Base-by-base conservation (phyloP, 768 basidiomycete genomes). In the Pulveroboletus ravenelii region DNA sequence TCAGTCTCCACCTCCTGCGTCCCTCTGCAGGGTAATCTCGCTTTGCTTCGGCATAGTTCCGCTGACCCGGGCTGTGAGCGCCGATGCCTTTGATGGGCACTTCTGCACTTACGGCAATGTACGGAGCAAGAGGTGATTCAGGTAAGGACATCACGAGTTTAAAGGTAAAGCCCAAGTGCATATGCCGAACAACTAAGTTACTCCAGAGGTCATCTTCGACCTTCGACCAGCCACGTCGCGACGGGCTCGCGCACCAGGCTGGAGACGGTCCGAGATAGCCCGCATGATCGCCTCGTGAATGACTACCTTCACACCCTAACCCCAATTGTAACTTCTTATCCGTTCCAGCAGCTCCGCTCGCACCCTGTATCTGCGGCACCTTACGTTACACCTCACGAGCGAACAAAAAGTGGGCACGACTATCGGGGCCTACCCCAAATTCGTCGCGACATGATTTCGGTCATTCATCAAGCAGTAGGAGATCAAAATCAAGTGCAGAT, bases 1-100 rank as follows among this genome's bases (percentile, higher is more conserved):
- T 76, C 50, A 85, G 63, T 48, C 72, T 72, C 78, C 78, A 78
- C 63, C 66, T 75, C 14, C 84, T 74, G 45, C 83, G 74, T 17
- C 82, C 83, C 58, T 82, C 78, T 15, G 66, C 60, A 32, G 80
- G 78, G 58, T 75, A 69, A 35, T 61, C 71, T 5, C 63, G 60
- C 60, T 79, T 83, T 10, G 75, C 52, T 14, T 63, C 53, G 12
- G 72, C 60, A 52, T 84, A 85, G 52, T 68, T 65, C 48, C 45
- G 62, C 75, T 78, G 45, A 51, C 20, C 14, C 36, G 2, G 51
- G 7, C 17, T 36, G 38, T 63, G 42, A 65, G 50, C 14, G 29
- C 37, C 15, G 3, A 31, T 38, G 30, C 36, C 1, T 31, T 27
- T 32, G 20, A 47, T 8, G 40, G 0, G 7, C 18, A 37, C 30